Percentiles rank a stretch among this genome's conserved stretches.
phyloP scores from a whole-genome alignment of 192 early-diverging fungal genomes.

The Coemansia sp. region DNA sequence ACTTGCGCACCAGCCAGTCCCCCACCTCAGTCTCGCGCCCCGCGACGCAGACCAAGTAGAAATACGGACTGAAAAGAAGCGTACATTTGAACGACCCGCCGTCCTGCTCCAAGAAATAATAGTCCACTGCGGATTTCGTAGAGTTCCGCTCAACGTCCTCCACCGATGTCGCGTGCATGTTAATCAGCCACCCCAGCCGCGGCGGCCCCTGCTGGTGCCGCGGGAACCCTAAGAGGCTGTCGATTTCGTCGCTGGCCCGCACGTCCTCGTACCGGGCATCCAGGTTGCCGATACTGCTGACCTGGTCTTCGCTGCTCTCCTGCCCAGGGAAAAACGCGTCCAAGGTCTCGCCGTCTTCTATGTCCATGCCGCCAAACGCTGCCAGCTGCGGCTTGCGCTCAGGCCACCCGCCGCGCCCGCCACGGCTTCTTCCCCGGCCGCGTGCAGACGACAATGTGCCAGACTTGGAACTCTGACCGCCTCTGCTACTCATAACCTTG shows the following conservation, averaged over 20 bases:
- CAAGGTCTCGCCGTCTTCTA: not conserved
- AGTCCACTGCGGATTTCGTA: conserved; percentile 77
- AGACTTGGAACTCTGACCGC: conserved; percentile 21
- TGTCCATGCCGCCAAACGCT: conserved; percentile 10
- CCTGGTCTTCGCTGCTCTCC: conserved; percentile 9
- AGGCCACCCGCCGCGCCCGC: conserved; percentile 12
- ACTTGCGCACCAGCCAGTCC: conserved; percentile 74
- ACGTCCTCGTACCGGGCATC: conserved; percentile 32
- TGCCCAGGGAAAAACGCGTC: conserved; percentile 8
- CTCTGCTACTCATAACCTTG: conserved; percentile 1
- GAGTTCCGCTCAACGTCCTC: conserved; percentile 61
- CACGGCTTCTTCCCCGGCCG: conserved; percentile 22
- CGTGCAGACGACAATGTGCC: conserved; percentile 24
- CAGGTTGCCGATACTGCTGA: conserved; percentile 21
- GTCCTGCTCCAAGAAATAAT: conserved; percentile 90
- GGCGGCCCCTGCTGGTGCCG: conserved; percentile 71
- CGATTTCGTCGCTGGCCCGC: conserved; percentile 49
- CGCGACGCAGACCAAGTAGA: conserved; percentile 78
- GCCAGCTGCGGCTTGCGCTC: conserved; percentile 12
- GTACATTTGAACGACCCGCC: conserved; percentile 88
- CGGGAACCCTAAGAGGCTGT: conserved; percentile 62
- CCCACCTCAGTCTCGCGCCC: conserved; percentile 81
- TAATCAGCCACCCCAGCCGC: conserved; percentile 89
- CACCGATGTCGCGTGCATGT: conserved; percentile 84
- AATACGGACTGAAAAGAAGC: conserved; percentile 83